Conservation (phyloP, 352 stramenopile genomes). For the Vaucheria bursata region DNA sequence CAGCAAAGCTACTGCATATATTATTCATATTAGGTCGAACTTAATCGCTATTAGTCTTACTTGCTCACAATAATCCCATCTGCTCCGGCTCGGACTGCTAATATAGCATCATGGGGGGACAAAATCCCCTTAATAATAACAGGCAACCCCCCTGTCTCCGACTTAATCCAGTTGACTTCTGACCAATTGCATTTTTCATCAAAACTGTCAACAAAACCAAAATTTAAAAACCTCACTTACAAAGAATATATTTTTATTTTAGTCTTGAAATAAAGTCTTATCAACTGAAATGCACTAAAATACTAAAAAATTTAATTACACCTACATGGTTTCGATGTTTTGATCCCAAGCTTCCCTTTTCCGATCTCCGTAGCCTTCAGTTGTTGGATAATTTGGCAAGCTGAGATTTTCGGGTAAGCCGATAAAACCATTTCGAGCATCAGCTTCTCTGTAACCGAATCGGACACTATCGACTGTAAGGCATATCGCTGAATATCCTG, state of each 20-base stretch:
- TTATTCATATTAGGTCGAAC: too few relatives aligned
- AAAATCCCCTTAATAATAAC: conserved; percentile 57
- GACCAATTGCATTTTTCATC: conserved; percentile 55
- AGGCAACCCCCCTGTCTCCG: conserved; percentile 68
- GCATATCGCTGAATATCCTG: conserved; percentile 75
- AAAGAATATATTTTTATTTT: too few relatives aligned
- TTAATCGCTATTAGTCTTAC: too few relatives aligned
- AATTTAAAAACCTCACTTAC: background rate
- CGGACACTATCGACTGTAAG: conserved; percentile 75
- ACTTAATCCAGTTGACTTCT: conserved; percentile 76
- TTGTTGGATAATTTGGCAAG: conserved; percentile 57
- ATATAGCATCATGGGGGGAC: conserved; percentile 31
- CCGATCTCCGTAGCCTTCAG: conserved; percentile 32
- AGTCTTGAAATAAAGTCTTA: too few relatives aligned
- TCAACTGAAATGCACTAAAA: too few relatives aligned
- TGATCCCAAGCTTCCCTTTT: conserved; percentile 48
- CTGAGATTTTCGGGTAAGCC: conserved; percentile 35
- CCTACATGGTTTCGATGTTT: conserved; percentile 51
- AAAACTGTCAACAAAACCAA: background rate
- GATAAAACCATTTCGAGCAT: conserved; percentile 74
- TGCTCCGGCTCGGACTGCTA: conserved; percentile 32
- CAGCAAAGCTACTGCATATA: too few relatives aligned
- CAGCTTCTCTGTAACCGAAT: conserved; percentile 71
- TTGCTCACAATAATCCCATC: conserved; percentile 46
- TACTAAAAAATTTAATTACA: too few relatives aligned